A percentile compares a stretch with the other conserved stretches of the same genome.
Evolutionary conservation across 2,329 filamentous ascomycete species (phyloP).

Genomic region (Pseudocercospora macadamiae): DNA sequence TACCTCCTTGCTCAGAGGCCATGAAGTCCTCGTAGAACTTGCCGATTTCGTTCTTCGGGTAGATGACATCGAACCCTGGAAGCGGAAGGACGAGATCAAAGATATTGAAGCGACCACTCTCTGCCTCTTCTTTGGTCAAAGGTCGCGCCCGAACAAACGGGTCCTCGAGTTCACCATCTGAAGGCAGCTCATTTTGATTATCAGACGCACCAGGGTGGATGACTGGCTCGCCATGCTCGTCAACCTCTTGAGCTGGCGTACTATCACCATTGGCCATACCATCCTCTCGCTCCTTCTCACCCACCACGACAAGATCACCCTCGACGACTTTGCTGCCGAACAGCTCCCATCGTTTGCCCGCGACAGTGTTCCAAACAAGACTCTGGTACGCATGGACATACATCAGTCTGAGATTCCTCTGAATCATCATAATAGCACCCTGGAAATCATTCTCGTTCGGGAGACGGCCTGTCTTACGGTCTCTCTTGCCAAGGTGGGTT

Average conservation of each 20-base stretch:
- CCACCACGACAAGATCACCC: conserved; percentile 79
- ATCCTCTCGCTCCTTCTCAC: conserved; percentile 57
- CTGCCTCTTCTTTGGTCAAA: conserved; percentile 76
- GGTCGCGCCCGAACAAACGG: conserved; percentile 70
- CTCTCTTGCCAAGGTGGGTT: conserved; percentile 64
- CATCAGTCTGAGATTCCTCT: conserved; percentile 82
- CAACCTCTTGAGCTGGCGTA: conserved; percentile 47
- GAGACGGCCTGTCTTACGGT: conserved; percentile 49
- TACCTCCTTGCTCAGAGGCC: conserved; percentile 74
- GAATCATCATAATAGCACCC: conserved; percentile 79
- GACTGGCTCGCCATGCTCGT: conserved; percentile 68
- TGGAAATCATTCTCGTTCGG: conserved; percentile 68
- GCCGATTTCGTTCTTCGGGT: conserved; percentile 82
- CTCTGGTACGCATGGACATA: conserved; percentile 98
- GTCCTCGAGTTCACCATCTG: conserved; percentile 57
- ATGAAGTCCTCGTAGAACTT: conserved; percentile 86
- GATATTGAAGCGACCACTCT: conserved; percentile 74
- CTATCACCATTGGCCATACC: conserved; percentile 37
- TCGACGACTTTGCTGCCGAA: conserved; percentile 75
- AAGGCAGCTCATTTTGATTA: conserved; percentile 12
- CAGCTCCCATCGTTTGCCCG: conserved; percentile 76
- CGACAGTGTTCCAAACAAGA: conserved; percentile 87
- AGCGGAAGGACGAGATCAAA: conserved; percentile 88
- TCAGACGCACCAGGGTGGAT: conserved; percentile 56
- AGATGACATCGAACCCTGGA: conserved; percentile 88